Evolutionary conservation across 768 basidiomycete genomes (phyloP).

Genomic region (Vararia minispora): DNA sequence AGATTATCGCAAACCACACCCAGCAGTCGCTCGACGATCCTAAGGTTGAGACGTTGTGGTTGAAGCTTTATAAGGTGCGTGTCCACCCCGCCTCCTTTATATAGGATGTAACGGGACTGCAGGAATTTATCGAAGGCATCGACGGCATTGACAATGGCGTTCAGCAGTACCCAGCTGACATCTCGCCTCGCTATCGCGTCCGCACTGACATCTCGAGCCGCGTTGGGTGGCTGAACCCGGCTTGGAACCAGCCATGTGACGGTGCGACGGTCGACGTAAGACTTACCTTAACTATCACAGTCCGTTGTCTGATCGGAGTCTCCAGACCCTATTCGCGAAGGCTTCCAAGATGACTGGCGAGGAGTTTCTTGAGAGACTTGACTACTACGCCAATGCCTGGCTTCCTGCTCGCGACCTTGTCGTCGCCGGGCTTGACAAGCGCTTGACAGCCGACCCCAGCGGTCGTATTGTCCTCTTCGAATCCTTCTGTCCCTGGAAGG

Average conservation of each 20-base stretch:
- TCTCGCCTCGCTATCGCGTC: slow-evolving; percentile 60
- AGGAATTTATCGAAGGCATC: slow-evolving; percentile 92
- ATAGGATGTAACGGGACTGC: slow-evolving; percentile 7
- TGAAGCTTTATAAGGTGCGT: slow-evolving; percentile 77
- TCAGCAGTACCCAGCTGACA: slow-evolving; percentile 58
- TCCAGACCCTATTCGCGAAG: slow-evolving; percentile 57
- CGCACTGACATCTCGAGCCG: slow-evolving; percentile 80
- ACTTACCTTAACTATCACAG: slow-evolving; percentile 7
- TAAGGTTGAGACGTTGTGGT: slow-evolving; percentile 66
- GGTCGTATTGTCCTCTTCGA: slow-evolving; percentile 78
- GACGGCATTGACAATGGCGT: slow-evolving; percentile 96
- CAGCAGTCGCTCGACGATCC: slow-evolving; percentile 41
- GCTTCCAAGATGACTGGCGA: slow-evolving; percentile 77
- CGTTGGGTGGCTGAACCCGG: slow-evolving; percentile 76
- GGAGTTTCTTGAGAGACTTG: slow-evolving; percentile 72
- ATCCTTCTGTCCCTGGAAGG: slow-evolving; percentile 84
- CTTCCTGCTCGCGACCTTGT: slow-evolving; percentile 84
- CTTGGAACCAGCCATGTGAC: slow-evolving; percentile 79
- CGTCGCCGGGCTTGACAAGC: slow-evolving; percentile 41
- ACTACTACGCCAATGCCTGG: slow-evolving; percentile 85
- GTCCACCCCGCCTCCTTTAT: background rate
- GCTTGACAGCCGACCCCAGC: slow-evolving; percentile 48
- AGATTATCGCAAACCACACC: slow-evolving; percentile 61
- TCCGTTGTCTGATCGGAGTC: background rate
- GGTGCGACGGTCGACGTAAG: slow-evolving; percentile 64